Evolutionary conservation across 768 basidiomycete genomes (phyloP).

Genomic region (Guyanaporus albipodus): DNA sequence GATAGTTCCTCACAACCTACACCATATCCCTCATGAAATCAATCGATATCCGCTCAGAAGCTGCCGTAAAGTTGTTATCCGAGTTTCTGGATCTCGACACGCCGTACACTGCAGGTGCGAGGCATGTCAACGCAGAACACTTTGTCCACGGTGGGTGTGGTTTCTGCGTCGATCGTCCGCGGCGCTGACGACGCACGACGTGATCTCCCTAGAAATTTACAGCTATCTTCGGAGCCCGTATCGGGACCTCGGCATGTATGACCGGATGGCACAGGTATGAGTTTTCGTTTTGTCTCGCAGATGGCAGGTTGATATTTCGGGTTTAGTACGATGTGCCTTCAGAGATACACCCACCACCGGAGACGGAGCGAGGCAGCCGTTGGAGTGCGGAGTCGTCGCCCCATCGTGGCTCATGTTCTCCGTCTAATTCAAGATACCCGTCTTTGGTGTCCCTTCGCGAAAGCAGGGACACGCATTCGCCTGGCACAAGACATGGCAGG

Average conservation of each 20-base stretch:
- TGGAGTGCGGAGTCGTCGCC: slow-evolving; percentile 26
- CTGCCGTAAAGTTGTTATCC: slow-evolving; percentile 76
- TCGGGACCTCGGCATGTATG: slow-evolving; percentile 78
- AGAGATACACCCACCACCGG: slow-evolving; percentile 36
- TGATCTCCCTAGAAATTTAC: slow-evolving; percentile 65
- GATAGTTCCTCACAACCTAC: slow-evolving; percentile 84
- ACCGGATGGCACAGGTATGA: slow-evolving; percentile 74
- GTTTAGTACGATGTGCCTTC: slow-evolving; percentile 56
- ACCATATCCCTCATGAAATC: slow-evolving; percentile 88
- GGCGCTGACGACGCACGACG: neutral
- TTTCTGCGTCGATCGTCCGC: neutral
- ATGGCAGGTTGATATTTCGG: slow-evolving; percentile 7
- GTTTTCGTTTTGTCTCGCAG: neutral
- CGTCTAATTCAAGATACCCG: slow-evolving; percentile 26
- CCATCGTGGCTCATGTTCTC: slow-evolving; percentile 24
- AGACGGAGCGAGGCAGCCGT: slow-evolving; percentile 21
- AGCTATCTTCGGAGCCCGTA: slow-evolving; percentile 86
- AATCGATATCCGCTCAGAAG: slow-evolving; percentile 88
- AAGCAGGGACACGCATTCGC: neutral
- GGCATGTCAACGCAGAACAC: slow-evolving; percentile 78
- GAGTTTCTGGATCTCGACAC: slow-evolving; percentile 85
- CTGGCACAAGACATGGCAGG: neutral
- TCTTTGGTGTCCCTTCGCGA: slow-evolving; percentile 7
- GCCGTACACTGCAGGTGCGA: slow-evolving; percentile 51
- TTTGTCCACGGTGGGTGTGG: slow-evolving; percentile 80